phyloP scores from a whole-genome alignment of 352 stramenopile genomes.

The Hyaloperonospora arabidopsidis region DNA sequence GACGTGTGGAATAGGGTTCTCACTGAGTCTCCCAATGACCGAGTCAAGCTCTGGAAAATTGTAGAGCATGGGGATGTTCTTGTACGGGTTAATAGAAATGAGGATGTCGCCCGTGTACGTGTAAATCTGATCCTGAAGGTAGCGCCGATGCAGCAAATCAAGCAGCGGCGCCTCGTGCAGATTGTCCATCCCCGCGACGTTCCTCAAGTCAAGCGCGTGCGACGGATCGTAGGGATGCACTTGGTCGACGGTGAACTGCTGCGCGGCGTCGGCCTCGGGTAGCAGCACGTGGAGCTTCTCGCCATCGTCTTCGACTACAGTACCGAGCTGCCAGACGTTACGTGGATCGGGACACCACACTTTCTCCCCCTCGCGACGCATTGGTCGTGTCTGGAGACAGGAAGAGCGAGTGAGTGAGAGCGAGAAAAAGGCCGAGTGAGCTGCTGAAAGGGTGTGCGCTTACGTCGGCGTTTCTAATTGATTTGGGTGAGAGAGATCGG shows the following conservation, averaged over 20 bases:
- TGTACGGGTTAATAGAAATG: conserved; percentile 96
- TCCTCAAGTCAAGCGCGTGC: conserved; percentile 81
- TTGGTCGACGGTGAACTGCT: conserved; percentile 71
- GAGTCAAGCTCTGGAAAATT: conserved; percentile 86
- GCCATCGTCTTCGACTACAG: conserved; percentile 80
- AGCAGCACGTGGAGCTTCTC: conserved; percentile 78
- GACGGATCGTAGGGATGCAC: conserved; percentile 88
- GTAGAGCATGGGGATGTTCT: conserved; percentile 89
- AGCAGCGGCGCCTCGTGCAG: conserved; percentile 88
- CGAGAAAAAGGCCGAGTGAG: conserved; percentile 2
- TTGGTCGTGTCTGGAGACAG: conserved; percentile 16
- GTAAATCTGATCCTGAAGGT: conserved; percentile 90
- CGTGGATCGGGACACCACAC: conserved; percentile 80
- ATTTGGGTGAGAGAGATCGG: too few relatives aligned
- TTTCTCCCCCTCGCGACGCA: conserved; percentile 77
- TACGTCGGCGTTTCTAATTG: too few relatives aligned
- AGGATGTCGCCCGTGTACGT: conserved; percentile 93
- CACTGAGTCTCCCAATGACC: conserved; percentile 56
- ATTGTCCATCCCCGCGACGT: conserved; percentile 92
- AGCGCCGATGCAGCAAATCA: conserved; percentile 79
- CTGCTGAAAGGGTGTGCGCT: conserved; percentile 4
- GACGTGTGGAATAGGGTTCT: conserved; percentile 81
- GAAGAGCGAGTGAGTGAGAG: too few relatives aligned
- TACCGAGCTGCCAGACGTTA: conserved; percentile 84
- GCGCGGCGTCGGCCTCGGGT: conserved; percentile 70